Evolutionary conservation across 2,329 filamentous ascomycete genomes (phyloP), one percentile per base, ranked within the genome.

Genomic region (Periconia macrospinosa): DNA sequence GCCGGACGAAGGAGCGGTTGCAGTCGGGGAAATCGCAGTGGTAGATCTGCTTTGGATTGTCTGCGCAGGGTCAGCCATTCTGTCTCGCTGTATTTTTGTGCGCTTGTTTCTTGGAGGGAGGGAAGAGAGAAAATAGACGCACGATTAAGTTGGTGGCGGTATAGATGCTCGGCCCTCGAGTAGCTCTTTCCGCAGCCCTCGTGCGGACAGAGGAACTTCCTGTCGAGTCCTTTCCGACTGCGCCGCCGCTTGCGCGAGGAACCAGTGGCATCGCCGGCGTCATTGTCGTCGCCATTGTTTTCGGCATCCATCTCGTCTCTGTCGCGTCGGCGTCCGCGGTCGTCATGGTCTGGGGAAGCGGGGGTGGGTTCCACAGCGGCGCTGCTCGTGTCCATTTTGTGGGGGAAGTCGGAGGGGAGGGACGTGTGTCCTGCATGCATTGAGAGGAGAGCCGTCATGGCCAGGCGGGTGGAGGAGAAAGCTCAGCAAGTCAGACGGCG

Each of bases 111-210:
- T 30, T 13, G 30, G 9, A 15, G n/a, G 27, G 10, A 41, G 18
- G 19, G 20, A 11, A 41, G 35, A 23, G 20, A 40, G 9, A 46
- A 37, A 37, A 27, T 41, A 33, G 15, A 79, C 86, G 74, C 81
- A 92, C 89, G 94, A 72, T 99, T 99, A 62, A 97, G 78, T 76
- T 97, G 92, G 76, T 97, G 93, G 44, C 94, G 86, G 77, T 97
- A 97, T 78, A 99, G 80, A 79, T 99, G 94, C 76, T 97, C 94
- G 9, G 94, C 93, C 70, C 94, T 85, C 23, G 93, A 97, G 73
- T 99, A 99, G 71, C 89, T 95, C 80, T 97, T 99, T 41, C 91
- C 92, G 67, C 94, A 99, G 40, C 89, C 91, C 60, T 90, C 87
- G 55, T 91, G 86, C 6, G 89, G 87, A 70, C 94, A 99, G 67